Evolutionary conservation across 176 grass and related monocot species (phyloP).

Genomic region (Triticum turgidum): DNA sequence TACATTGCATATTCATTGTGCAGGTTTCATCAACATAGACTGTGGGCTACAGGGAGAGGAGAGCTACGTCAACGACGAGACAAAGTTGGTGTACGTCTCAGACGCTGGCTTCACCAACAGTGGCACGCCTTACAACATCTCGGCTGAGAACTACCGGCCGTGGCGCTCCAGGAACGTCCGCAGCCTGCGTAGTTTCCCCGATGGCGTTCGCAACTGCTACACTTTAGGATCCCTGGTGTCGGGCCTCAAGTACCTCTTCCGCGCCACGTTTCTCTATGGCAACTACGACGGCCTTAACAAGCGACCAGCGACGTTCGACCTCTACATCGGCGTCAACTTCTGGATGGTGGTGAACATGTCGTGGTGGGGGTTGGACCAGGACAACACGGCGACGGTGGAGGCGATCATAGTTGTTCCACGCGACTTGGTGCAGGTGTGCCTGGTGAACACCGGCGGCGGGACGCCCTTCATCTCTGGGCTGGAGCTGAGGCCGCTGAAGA

Average conservation of each 20-base stretch:
- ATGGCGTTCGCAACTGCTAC: slow-evolving; percentile 53
- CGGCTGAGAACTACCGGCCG: neutral
- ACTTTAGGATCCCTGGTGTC: slow-evolving; percentile 31
- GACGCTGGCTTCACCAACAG: neutral
- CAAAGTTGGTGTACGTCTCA: neutral
- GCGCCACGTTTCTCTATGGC: neutral
- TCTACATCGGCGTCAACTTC: slow-evolving; percentile 30
- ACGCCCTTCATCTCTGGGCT: slow-evolving; percentile 14
- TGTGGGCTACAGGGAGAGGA: slow-evolving; percentile 32
- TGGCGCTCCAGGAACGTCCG: neutral
- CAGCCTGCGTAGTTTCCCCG: slow-evolving; percentile 51
- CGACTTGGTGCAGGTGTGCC: neutral
- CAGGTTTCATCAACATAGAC: slow-evolving; percentile 14
- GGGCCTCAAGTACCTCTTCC: slow-evolving; percentile 35
- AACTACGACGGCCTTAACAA: neutral
- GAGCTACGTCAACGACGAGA: slow-evolving; percentile 22
- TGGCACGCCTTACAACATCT: neutral
- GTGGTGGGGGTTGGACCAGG: neutral
- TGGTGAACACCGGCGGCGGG: neutral
- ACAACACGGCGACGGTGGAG: neutral
- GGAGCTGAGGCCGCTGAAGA: slow-evolving; percentile 54
- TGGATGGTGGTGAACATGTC: slow-evolving; percentile 38
- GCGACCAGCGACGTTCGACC: neutral
- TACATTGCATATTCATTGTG: neutral
- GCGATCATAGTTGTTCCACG: neutral